These are phyloP conservation scores for Exophiala sp. DNA, from an alignment of 2,329 filamentous ascomycete genomes.

Conservation along the genomic window DNA sequence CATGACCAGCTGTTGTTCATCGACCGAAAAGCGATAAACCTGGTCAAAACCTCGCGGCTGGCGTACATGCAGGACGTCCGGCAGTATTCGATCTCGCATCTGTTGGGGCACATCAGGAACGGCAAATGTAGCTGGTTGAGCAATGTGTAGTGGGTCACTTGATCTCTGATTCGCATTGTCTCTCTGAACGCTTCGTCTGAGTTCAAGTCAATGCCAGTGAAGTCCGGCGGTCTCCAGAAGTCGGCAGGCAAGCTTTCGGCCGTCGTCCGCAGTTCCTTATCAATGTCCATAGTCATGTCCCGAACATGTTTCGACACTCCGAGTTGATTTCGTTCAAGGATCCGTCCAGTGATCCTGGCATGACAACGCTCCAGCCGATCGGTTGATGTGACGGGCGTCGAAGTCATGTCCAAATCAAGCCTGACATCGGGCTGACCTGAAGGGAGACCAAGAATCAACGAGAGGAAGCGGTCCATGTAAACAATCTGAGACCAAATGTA, in stretches of 20 bases:
- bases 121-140: constrained; percentile 55
- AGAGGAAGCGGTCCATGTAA: constrained; percentile 38
- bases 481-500: constrained; percentile 41
- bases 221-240: constrained; percentile 48
- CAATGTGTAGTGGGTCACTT: constrained; percentile 52
- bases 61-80: constrained; percentile 42
- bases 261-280: constrained; percentile 38
- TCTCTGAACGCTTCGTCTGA: constrained; percentile 30
- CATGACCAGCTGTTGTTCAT: constrained; percentile 23
- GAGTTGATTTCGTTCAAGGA: too few species aligned
- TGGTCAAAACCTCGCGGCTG: constrained; percentile 49
- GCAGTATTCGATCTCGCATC: not conserved
- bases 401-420: too few species aligned
- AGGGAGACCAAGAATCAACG: constrained; percentile 41
- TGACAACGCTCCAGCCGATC: too few species aligned
- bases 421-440: too few species aligned
- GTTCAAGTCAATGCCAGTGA: constrained; percentile 5
- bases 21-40: constrained; percentile 3
- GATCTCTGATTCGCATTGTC: constrained; percentile 42
- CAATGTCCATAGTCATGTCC: too few species aligned
- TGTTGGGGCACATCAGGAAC: constrained; percentile 46
- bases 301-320: too few species aligned
- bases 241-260: constrained; percentile 40
- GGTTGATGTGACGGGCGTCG: too few species aligned
- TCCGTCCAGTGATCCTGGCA: too few species aligned